phyloP scores from a whole-genome alignment of 2,329 filamentous ascomycete genomes.

The Trichoderma sp. region DNA sequence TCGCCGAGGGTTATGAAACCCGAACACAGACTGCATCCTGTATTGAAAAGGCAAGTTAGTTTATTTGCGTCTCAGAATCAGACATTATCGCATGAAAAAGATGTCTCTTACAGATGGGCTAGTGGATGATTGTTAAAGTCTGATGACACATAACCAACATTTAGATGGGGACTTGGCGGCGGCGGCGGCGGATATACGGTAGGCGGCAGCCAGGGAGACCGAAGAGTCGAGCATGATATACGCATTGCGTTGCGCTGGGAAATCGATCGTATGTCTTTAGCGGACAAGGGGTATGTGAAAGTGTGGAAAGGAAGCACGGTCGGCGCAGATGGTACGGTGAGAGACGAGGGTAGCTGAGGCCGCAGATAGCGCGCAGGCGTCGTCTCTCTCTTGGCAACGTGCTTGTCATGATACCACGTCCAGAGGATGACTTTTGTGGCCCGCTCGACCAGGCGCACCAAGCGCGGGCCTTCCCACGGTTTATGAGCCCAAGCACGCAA shows the following conservation, averaged over 20 bases:
- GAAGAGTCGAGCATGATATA: slow-evolving; percentile 87
- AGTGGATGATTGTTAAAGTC: slow-evolving; percentile 99
- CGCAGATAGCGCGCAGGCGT: slow-evolving; percentile 63
- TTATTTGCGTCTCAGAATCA: background rate
- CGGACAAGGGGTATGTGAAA: slow-evolving; percentile 90
- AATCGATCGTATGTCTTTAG: slow-evolving; percentile 88
- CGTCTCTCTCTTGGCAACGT: slow-evolving; percentile 62
- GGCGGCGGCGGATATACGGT: slow-evolving; percentile 82
- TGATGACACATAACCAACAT: slow-evolving; percentile 93
- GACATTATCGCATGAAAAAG: background rate
- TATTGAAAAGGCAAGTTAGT: slow-evolving; percentile 14
- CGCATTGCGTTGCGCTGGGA: slow-evolving; percentile 92
- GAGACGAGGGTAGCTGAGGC: slow-evolving; percentile 68
- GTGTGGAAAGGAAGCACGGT: slow-evolving; percentile 97
- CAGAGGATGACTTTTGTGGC: slow-evolving; percentile 75
- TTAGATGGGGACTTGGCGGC: slow-evolving; percentile 80
- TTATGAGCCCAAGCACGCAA: slow-evolving; percentile 66
- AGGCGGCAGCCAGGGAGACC: slow-evolving; percentile 79
- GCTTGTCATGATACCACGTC: slow-evolving; percentile 84
- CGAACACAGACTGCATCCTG: slow-evolving; percentile 97
- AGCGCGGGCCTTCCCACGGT: slow-evolving; percentile 84
- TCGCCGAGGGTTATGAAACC: slow-evolving; percentile 72
- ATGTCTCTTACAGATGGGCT: slow-evolving; percentile 68
- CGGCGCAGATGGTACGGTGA: slow-evolving; percentile 82
- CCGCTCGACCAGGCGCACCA: slow-evolving; percentile 83